phyloP scores from a whole-genome alignment of 345 rosid species.

The Hypericum perforatum region DNA sequence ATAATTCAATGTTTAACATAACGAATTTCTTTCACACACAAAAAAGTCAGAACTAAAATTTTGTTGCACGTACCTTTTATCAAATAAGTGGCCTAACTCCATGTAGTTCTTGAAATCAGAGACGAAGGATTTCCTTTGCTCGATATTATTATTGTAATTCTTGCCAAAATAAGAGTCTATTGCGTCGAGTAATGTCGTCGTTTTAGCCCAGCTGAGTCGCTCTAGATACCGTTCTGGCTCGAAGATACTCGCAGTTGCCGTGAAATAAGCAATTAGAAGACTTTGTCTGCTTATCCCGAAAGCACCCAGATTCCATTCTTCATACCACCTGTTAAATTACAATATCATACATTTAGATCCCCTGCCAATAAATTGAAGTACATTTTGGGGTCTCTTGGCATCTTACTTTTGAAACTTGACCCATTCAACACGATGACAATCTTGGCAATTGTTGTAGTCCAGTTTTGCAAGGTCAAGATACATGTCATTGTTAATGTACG shows the following conservation, averaged over 20 bases:
- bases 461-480: conserved; percentile 74
- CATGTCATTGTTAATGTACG: conserved; percentile 50
- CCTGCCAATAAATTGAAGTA: background rate
- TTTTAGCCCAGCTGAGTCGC: conserved; percentile 77
- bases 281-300: conserved; percentile 34
- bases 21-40: background rate
- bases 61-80: conserved; percentile 32
- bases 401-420: conserved; percentile 56
- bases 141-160: conserved; percentile 9
- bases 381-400: background rate
- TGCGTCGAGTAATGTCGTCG: conserved; percentile 39
- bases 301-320: conserved; percentile 31
- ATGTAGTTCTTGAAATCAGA: conserved; percentile 29
- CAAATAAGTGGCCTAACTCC: conserved; percentile 12
- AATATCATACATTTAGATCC: too few species aligned
- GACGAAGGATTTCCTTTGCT: conserved; percentile 38
- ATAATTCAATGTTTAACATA: too few species aligned
- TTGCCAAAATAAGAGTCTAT: conserved; percentile 26
- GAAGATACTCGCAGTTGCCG: conserved; percentile 66
- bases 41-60: background rate
- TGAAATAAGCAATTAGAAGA: conserved; percentile 44
- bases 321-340: conserved; percentile 52
- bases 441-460: conserved; percentile 82
- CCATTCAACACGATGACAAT: conserved; percentile 64
- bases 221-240: conserved; percentile 66